A percentile compares a stretch with the other conserved stretches of the same genome.
Conservation (phyloP, 139 green algal species). For the Tetradesmus lagerheimii region DNA sequence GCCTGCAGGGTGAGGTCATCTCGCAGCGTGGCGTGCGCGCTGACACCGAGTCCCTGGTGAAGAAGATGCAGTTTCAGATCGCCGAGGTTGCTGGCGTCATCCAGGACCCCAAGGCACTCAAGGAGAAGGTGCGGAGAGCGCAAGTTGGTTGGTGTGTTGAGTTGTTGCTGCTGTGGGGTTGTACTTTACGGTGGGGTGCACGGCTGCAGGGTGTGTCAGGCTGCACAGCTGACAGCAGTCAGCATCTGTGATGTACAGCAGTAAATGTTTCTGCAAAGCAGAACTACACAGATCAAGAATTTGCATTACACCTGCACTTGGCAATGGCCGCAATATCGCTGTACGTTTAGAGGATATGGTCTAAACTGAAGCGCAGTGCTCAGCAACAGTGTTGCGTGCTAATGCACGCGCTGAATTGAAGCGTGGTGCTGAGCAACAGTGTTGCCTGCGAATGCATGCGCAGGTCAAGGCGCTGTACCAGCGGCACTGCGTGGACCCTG, state of each 20-base stretch:
- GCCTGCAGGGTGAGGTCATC: slow-evolving; percentile 69
- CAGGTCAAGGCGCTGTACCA: slow-evolving; percentile 84
- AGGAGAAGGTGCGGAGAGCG: slow-evolving; percentile 74
- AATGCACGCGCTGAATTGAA: not conserved
- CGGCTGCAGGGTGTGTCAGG: too few relatives aligned
- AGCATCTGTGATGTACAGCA: too few relatives aligned
- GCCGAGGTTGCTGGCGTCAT: slow-evolving; percentile 67
- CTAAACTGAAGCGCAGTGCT: not conserved
- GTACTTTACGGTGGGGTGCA: not conserved
- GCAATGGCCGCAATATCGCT: too few relatives aligned
- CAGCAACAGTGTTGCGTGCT: not conserved
- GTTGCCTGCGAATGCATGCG: not conserved
- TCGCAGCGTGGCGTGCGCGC: slow-evolving; percentile 14
- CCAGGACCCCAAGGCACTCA: slow-evolving; percentile 86
- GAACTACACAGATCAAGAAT: too few relatives aligned
- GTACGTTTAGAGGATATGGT: too few relatives aligned
- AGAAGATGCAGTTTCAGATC: slow-evolving; percentile 58
- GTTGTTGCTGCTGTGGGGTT: not conserved
- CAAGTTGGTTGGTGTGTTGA: too few relatives aligned
- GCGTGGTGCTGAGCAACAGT: not conserved
- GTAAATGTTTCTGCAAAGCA: too few relatives aligned
- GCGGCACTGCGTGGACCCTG: slow-evolving; percentile 69
- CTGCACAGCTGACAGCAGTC: too few relatives aligned
- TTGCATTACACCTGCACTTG: too few relatives aligned
- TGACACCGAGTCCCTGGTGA: slow-evolving; percentile 18